Conservation (phyloP, 179 eudicot species). For the Patellifolia procumbens region DNA sequence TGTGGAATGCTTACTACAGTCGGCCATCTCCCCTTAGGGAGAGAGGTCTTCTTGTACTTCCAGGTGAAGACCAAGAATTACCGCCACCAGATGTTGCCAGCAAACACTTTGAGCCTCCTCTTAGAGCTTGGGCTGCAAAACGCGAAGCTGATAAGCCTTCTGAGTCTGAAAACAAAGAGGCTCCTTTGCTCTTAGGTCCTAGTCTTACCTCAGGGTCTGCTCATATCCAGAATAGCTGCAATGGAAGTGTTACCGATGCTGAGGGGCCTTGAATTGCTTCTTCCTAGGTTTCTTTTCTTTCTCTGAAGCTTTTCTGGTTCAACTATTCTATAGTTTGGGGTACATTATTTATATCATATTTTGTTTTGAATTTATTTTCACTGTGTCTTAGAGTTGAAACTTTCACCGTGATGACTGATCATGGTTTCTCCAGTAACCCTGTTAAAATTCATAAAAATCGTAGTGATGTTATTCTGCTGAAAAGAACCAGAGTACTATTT, state of each 20-base stretch:
- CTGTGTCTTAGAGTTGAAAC: too few species aligned
- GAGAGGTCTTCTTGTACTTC: slow-evolving; percentile 74
- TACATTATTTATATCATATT: too few species aligned
- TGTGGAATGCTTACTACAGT: slow-evolving; percentile 67
- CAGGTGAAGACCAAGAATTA: slow-evolving; percentile 77
- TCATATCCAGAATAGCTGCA: slow-evolving; percentile 14
- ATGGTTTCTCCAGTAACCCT: too few species aligned
- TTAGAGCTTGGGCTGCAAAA: slow-evolving; percentile 73
- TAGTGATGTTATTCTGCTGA: too few species aligned
- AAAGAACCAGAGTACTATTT: too few species aligned
- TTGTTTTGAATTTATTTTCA: too few species aligned
- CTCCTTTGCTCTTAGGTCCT: slow-evolving; percentile 62
- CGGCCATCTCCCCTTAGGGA: slow-evolving; percentile 76
- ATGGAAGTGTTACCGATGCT: neutral
- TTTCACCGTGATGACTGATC: too few species aligned
- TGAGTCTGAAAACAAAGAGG: slow-evolving; percentile 50
- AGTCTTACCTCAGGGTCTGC: neutral
- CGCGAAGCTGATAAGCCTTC: slow-evolving; percentile 32
- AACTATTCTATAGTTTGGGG: neutral
- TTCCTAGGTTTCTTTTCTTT: neutral
- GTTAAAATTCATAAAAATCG: too few species aligned
- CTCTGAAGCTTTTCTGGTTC: neutral
- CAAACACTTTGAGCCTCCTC: slow-evolving; percentile 76
- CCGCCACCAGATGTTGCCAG: slow-evolving; percentile 90
- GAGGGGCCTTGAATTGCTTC: neutral